Percentiles rank a stretch among this genome's conserved stretches.
phyloP scores from a whole-genome alignment of 331 rosid genomes.

The Malus hybrid region DNA sequence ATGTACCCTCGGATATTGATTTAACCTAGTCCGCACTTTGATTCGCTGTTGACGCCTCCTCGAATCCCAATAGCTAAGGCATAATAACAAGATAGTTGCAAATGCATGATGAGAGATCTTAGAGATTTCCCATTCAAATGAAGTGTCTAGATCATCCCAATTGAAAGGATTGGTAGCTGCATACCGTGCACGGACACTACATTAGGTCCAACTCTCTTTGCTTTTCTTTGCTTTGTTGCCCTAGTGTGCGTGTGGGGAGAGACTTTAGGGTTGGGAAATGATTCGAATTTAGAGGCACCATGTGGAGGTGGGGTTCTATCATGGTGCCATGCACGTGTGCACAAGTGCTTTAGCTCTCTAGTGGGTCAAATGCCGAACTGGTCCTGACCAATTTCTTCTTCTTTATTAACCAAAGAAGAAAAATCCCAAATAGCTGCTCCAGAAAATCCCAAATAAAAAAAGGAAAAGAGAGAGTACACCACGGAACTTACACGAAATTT shows the following conservation, averaged over 20 bases:
- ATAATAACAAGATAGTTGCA: background rate
- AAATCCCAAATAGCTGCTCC: background rate
- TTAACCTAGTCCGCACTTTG: no score
- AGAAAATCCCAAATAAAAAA: background rate
- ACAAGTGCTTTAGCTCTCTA: constrained; percentile 15
- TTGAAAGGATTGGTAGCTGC: constrained; percentile 13
- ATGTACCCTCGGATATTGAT: no score
- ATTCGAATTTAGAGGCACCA: constrained; percentile 40
- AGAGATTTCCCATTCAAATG: constrained; percentile 19
- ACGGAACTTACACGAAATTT: background rate
- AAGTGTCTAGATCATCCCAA: constrained; percentile 26
- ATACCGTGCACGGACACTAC: constrained; percentile 23
- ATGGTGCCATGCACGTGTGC: constrained; percentile 69
- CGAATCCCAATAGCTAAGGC: background rate
- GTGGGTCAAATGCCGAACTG: constrained; percentile 29
- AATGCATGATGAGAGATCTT: background rate
- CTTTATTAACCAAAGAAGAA: background rate
- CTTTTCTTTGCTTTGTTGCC: constrained; percentile 1
- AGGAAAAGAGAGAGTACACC: background rate
- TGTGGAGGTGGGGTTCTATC: constrained; percentile 62
- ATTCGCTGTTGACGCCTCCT: no score
- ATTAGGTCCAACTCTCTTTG: background rate
- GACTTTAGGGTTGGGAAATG: constrained; percentile 35
- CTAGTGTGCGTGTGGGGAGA: constrained; percentile 54
- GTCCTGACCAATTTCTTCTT: constrained; percentile 21